Evolutionary conservation across 306 rosid species (phyloP).

Genomic region (Prunus kanzakura): DNA sequence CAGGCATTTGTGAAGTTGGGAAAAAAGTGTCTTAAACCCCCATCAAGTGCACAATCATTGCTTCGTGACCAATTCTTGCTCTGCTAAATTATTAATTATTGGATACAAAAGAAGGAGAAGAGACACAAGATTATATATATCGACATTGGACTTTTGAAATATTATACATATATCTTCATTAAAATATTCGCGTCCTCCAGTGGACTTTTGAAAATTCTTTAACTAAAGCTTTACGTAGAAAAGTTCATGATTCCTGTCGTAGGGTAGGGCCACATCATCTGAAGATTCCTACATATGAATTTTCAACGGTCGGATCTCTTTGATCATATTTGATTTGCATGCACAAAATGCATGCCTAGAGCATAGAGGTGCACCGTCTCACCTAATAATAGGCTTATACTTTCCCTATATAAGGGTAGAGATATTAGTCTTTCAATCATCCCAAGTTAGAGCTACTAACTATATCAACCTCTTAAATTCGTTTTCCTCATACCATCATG

Average conservation of each 20-base stretch:
- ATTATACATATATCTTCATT: not conserved
- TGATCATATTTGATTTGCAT: not conserved
- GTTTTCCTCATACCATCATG: not conserved
- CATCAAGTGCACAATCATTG: too few species aligned
- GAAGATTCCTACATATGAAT: not conserved
- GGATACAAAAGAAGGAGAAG: too few species aligned
- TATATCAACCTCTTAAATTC: not conserved
- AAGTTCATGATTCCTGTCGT: not conserved
- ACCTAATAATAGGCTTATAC: not conserved
- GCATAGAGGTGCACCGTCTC: not conserved
- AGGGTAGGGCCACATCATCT: not conserved
- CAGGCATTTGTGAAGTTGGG: not conserved
- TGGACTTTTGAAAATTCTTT: not conserved
- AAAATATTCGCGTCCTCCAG: constrained; percentile 1
- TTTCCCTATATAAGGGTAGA: not conserved
- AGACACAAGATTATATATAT: not conserved
- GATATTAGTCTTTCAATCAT: not conserved
- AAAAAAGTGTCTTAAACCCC: not conserved
- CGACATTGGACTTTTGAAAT: too few species aligned
- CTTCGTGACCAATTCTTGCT: not conserved
- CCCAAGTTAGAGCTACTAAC: not conserved
- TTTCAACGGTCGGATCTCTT: not conserved
- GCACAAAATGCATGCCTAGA: not conserved
- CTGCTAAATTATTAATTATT: not conserved
- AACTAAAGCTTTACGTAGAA: not conserved